Evolutionary conservation across 2,329 filamentous ascomycete species (phyloP).

Genomic region (Aspergillus pseudoglaucus): DNA sequence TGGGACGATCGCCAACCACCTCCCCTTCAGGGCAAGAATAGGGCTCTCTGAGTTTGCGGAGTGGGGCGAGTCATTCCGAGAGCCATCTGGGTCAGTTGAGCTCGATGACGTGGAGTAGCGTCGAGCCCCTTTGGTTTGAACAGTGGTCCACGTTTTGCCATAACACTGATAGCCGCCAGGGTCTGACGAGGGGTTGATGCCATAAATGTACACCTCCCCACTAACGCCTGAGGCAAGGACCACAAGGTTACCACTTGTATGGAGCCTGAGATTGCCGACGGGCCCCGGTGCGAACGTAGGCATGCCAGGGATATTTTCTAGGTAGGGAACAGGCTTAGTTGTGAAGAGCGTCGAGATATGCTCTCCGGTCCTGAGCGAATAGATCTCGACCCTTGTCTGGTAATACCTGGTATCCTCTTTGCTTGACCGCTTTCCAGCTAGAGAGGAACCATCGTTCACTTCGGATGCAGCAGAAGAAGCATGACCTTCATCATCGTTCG

Average conservation of each 20-base stretch:
- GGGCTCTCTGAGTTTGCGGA: conserved; percentile 26
- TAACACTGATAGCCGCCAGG: conserved; percentile 55
- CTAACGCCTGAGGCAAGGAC: conserved; percentile 72
- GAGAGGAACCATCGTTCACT: conserved; percentile 27
- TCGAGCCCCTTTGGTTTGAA: conserved; percentile 51
- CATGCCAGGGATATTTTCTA: conserved; percentile 50
- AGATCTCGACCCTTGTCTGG: conserved; percentile 83
- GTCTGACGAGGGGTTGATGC: conserved; percentile 20
- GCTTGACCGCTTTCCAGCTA: conserved; percentile 16
- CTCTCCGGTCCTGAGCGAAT: conserved; percentile 70
- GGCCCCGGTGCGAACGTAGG: conserved; percentile 64
- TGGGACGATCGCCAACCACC: conserved; percentile 43
- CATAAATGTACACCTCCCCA: conserved; percentile 81
- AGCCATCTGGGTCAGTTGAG: conserved; percentile 39
- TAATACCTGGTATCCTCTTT: conserved; percentile 44
- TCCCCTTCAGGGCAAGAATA: conserved; percentile 38
- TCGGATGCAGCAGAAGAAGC: conserved; percentile 30
- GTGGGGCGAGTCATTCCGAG: conserved; percentile 32
- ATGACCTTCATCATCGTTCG: conserved; percentile 35
- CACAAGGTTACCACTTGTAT: conserved; percentile 65
- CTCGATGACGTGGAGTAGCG: conserved; percentile 42
- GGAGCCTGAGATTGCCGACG: conserved; percentile 65
- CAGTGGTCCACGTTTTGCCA: conserved; percentile 85
- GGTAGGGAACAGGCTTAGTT: conserved; percentile 58
- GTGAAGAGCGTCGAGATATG: conserved; percentile 68